These are phyloP conservation scores for Daldinia bambusicola DNA, from an alignment of 495 filamentous ascomycete species.

Conservation along the genomic window DNA sequence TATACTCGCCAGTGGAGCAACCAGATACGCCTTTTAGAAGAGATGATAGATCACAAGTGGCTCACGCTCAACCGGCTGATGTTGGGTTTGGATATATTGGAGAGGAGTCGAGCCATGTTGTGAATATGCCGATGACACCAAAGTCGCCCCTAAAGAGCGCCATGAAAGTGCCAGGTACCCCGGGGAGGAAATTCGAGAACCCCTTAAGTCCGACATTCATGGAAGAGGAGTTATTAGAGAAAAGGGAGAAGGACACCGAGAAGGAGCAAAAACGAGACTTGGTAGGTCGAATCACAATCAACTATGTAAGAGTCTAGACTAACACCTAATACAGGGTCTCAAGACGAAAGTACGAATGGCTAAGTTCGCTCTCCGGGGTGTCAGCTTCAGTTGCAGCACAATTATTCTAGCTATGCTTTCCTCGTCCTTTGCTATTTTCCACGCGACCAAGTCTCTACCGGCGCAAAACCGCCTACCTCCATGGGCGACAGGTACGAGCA, in stretches of 20 bases:
- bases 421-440: conserved; percentile 88
- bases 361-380: conserved; percentile 90
- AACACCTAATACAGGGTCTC: conserved; percentile 72
- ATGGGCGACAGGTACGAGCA: conserved; percentile 81
- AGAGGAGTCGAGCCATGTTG: conserved; percentile 62
- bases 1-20: conserved; percentile 82
- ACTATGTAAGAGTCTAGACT: conserved; percentile 36
- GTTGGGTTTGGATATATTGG: conserved; percentile 92
- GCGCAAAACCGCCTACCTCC: conserved; percentile 80
- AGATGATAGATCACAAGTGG: conserved; percentile 68
- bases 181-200: conserved; percentile 68
- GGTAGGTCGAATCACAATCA: conserved; percentile 63
- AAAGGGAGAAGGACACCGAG: conserved; percentile 78
- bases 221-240: conserved; percentile 85
- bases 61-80: conserved; percentile 77
- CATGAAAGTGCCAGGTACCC: conserved; percentile 83
- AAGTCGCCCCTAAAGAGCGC: conserved; percentile 85
- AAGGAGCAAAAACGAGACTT: conserved; percentile 85
- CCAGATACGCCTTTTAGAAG: conserved; percentile 69
- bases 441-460: conserved; percentile 77
- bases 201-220: conserved; percentile 88
- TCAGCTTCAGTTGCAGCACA: conserved; percentile 96
- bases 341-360: conserved; percentile 93
- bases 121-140: conserved; percentile 69
- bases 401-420: conserved; percentile 91